Percentiles rank a stretch among this genome's conserved stretches.
phyloP scores from a whole-genome alignment of 2,329 filamentous ascomycete genomes.

The Stagonosporopsis vannaccii region DNA sequence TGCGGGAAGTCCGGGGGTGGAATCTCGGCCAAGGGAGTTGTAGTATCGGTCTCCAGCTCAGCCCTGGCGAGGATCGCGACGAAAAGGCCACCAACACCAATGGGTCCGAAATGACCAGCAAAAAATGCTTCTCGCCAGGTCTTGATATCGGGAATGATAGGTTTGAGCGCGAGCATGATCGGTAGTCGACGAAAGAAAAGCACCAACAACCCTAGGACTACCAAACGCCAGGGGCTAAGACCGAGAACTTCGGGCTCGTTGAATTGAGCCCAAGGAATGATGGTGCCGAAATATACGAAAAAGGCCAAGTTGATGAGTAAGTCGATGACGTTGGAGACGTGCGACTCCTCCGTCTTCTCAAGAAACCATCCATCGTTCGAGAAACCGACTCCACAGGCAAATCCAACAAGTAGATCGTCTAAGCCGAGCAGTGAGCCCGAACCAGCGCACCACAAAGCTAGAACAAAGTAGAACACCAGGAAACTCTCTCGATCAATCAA shows the following conservation, averaged over 20 bases:
- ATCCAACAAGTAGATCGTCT: constrained; percentile 93
- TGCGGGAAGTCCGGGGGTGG: constrained; percentile 66
- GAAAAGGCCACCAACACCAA: constrained; percentile 96
- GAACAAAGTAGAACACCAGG: constrained; percentile 96
- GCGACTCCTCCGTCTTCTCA: constrained; percentile 96
- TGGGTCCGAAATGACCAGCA: constrained; percentile 96
- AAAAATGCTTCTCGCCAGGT: constrained; percentile 98
- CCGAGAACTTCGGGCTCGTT: constrained; percentile 74
- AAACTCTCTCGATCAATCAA: constrained; percentile 97
- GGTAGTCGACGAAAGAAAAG: constrained; percentile 96
- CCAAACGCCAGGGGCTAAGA: constrained; percentile 83
- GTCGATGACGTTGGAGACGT: constrained; percentile 99
- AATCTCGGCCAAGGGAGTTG: constrained; percentile 73
- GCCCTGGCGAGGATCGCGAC: constrained; percentile 90
- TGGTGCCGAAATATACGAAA: constrained; percentile 96
- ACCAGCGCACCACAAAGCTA: constrained; percentile 94
- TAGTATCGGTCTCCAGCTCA: constrained; percentile 80
- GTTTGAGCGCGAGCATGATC: constrained; percentile 90
- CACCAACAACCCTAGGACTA: constrained; percentile 93
- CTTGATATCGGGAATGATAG: constrained; percentile 93
- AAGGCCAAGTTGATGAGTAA: constrained; percentile 95
- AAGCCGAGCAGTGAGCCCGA: constrained; percentile 90
- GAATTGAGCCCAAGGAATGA: constrained; percentile 94
- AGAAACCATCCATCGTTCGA: constrained; percentile 99
- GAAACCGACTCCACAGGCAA: constrained; percentile 96